A percentile compares a stretch with the other conserved stretches of the same genome.
Evolutionary conservation across 2,329 filamentous ascomycete species (phyloP).

Genomic region (Graphilbum sp.): DNA sequence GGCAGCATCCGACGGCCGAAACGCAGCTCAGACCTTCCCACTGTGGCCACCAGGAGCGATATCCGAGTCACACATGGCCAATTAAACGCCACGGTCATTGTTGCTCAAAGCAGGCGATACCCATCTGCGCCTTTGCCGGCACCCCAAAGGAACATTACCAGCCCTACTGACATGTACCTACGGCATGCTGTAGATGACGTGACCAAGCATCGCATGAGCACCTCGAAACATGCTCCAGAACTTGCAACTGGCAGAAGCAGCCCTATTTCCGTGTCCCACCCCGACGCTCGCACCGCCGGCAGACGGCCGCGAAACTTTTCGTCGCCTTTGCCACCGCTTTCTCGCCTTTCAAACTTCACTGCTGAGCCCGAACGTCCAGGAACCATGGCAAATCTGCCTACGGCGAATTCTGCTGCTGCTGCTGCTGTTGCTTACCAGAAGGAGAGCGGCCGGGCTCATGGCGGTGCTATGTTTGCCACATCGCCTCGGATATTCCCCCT

Average conservation of each 20-base stretch:
- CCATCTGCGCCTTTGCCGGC: conserved; percentile 29
- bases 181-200: conserved; percentile 14
- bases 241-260: neutral
- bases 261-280: conserved; percentile 1
- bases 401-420: neutral
- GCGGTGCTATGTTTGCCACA: conserved; percentile 5
- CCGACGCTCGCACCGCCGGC: conserved; percentile 1
- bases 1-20: conserved; percentile 41
- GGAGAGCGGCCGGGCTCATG: neutral
- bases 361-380: conserved; percentile 33
- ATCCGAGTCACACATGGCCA: neutral
- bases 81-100: neutral
- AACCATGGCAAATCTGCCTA: conserved; percentile 19
- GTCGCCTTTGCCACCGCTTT: conserved; percentile 39
- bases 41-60: neutral
- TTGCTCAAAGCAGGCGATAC: conserved; percentile 27
- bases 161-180: conserved; percentile 19
- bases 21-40: conserved; percentile 19
- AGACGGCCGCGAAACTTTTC: conserved; percentile 28
- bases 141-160: conserved; percentile 23
- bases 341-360: conserved; percentile 37
- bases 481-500: conserved; percentile 11
- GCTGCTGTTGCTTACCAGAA: neutral
- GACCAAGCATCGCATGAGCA: conserved; percentile 8
- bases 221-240: neutral